Conservation (phyloP, 768 basidiomycete genomes). For the Boletus pseudopeckii region DNA sequence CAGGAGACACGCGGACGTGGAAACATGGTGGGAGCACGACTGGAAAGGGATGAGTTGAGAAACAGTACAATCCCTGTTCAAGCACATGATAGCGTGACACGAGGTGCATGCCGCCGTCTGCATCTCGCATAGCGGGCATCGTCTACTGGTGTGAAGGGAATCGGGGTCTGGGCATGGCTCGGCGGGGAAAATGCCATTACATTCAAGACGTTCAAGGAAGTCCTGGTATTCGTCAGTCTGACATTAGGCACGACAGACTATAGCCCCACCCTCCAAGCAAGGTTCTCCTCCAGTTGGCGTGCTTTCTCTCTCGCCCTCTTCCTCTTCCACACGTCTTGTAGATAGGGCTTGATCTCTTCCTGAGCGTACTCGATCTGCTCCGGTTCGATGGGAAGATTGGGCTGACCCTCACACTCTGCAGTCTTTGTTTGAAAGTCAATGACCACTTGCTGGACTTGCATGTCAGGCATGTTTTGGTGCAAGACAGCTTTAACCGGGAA, state of each 20-base stretch:
- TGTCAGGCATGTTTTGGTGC: slow-evolving; percentile 6
- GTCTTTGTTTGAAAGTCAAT: slow-evolving; percentile 20
- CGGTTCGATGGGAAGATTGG: slow-evolving; percentile 15
- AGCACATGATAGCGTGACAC: slow-evolving; percentile 15
- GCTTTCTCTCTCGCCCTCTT: slow-evolving; percentile 2
- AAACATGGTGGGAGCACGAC: slow-evolving; percentile 14
- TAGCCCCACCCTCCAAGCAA: slow-evolving; percentile 13
- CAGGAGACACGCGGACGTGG: slow-evolving; percentile 4
- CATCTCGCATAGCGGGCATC: slow-evolving; percentile 14
- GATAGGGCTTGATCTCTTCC: slow-evolving; percentile 13
- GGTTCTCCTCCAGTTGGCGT: neutral
- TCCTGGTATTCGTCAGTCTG: slow-evolving; percentile 4
- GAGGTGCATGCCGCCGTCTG: slow-evolving; percentile 7
- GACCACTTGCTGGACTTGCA: slow-evolving; percentile 9
- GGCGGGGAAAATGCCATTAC: neutral
- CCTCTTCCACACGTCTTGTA: slow-evolving; percentile 11
- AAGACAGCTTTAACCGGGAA: slow-evolving; percentile 15
- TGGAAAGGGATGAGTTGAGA: slow-evolving; percentile 17
- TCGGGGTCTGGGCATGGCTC: neutral
- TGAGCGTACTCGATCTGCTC: slow-evolving; percentile 16
- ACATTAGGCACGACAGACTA: neutral
- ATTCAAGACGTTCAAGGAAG: slow-evolving; percentile 16
- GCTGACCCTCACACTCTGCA: slow-evolving; percentile 8
- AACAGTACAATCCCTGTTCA: slow-evolving; percentile 14
- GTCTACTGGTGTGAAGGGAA: neutral